Conservation (phyloP, 1,284 basidiomycete genomes). For the Pyrrhoderma noxium region DNA sequence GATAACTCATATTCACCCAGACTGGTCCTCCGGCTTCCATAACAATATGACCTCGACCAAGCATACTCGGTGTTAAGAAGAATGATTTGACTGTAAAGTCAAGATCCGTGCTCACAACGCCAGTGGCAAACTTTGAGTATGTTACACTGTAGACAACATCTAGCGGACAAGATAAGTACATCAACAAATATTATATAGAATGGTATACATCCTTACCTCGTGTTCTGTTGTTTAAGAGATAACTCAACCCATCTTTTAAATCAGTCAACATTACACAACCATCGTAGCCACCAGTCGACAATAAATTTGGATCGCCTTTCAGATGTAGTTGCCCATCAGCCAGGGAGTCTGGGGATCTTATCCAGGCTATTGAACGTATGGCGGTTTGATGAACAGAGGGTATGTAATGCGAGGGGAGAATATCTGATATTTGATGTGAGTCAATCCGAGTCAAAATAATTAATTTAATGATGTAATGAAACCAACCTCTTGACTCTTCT, state of each 20-base stretch:
- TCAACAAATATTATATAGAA: background rate
- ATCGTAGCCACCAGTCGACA: constrained; percentile 73
- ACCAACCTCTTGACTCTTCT: background rate
- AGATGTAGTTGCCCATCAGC: constrained; percentile 37
- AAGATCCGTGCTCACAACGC: constrained; percentile 67
- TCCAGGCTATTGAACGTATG: constrained; percentile 66
- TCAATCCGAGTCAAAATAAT: background rate
- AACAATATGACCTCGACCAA: constrained; percentile 65
- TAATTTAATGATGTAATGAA: too few species aligned
- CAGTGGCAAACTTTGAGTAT: constrained; percentile 58
- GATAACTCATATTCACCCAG: too few species aligned
- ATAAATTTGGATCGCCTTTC: constrained; percentile 57
- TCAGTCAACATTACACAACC: constrained; percentile 69
- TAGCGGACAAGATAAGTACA: constrained; percentile 24
- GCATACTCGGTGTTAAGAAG: constrained; percentile 59
- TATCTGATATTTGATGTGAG: constrained; percentile 28
- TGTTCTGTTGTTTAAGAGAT: constrained; percentile 60
- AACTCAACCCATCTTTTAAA: constrained; percentile 56
- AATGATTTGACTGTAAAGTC: constrained; percentile 72
- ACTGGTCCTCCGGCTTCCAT: constrained; percentile 71
- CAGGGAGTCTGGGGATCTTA: constrained; percentile 53
- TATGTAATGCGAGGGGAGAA: constrained; percentile 67
- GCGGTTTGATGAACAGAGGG: constrained; percentile 65
- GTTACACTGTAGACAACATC: constrained; percentile 64
- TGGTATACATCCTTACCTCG: constrained; percentile 40